Base-by-base conservation (phyloP, 306 rosid genomes). In the Acacia confusa region DNA sequence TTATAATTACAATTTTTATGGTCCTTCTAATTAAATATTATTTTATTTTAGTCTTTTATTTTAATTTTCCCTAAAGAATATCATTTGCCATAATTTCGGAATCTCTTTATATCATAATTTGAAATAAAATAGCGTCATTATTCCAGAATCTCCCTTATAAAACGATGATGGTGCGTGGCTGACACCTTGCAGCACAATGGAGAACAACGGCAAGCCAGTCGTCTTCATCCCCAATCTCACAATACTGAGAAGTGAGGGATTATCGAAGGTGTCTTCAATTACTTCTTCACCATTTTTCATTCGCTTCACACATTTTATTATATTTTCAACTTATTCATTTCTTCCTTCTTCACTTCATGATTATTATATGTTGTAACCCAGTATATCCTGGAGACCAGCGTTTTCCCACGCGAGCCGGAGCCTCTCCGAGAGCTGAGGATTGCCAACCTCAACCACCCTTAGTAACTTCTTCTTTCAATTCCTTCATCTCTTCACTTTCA, bases 361-460 rank as follows among this genome's bases (percentile, higher is more conserved):
- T 78, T 9, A 3, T 57, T 11, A n/a, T 10, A 13, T 47, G 52
- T 10, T 57, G 64, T 85, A 6, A 20, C 76, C 13, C 85, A 88
- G 92, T 87, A 88, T 77, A 87, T 88, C 28, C 61, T 92, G 75
- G 92, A 89, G 75, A 92, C 88, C 30, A 88, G 88, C 70, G 94
- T 90, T 28, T 90, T 83, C 80, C 94, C 97, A 7, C 79, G 91
- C 43, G 97, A 92, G 70, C 76, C 86, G 0, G 67, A 82, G 66
- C 82, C 87, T 80, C 88, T 92, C 22, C 87, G 83, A 78, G 90
- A 92, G 79, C 83, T 92, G 12, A 86, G 94, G 64, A 75, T 66
- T 28, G 85, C 72, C 57, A 83, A 85, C 43, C 40, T 74, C 38
- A 67, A 22, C 58, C 88, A 90, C 58, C 90, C 94, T 45, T 30